phyloP scores from a whole-genome alignment of 1,284 basidiomycete genomes.

The Tilletia indica region DNA sequence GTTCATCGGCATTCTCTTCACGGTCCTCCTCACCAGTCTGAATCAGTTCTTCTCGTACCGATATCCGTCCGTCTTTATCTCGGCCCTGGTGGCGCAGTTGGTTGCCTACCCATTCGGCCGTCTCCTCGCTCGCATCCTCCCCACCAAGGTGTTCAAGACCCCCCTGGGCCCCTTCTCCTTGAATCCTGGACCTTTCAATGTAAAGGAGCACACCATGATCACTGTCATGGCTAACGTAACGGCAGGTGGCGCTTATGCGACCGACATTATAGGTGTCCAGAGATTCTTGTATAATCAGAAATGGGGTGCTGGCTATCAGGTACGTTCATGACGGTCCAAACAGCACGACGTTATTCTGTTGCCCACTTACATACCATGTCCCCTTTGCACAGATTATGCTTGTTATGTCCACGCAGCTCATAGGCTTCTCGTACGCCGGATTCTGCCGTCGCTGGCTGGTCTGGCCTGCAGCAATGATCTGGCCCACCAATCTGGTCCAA shows the following conservation, averaged over 20 bases:
- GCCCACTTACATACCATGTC: background rate
- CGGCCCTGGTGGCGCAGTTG: conserved; percentile 39
- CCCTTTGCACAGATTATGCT: conserved; percentile 11
- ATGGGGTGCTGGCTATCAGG: conserved; percentile 60
- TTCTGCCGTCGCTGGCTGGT: conserved; percentile 23
- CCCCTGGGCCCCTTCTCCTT: conserved; percentile 33
- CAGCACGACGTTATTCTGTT: background rate
- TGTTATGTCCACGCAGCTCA: conserved; percentile 18
- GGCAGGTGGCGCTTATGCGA: conserved; percentile 68
- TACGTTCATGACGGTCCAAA: conserved; percentile 56
- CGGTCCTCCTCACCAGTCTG: conserved; percentile 37
- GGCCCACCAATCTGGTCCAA: conserved; percentile 19
- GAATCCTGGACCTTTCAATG: conserved; percentile 50
- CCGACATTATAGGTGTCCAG: conserved; percentile 70
- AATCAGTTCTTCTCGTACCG: conserved; percentile 47
- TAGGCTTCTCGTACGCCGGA: conserved; percentile 22
- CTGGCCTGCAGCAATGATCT: conserved; percentile 22
- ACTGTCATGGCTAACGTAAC: conserved; percentile 59
- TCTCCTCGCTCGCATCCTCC: conserved; percentile 36
- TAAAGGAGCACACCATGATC: conserved; percentile 51
- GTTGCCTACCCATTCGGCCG: conserved; percentile 41
- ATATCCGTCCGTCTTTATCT: conserved; percentile 43
- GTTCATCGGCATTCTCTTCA: conserved; percentile 38
- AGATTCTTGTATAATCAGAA: conserved; percentile 39
- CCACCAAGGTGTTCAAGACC: conserved; percentile 29